phyloP scores from a whole-genome alignment of 306 rosid species.

The Amphicarpaea edgeworthii region DNA sequence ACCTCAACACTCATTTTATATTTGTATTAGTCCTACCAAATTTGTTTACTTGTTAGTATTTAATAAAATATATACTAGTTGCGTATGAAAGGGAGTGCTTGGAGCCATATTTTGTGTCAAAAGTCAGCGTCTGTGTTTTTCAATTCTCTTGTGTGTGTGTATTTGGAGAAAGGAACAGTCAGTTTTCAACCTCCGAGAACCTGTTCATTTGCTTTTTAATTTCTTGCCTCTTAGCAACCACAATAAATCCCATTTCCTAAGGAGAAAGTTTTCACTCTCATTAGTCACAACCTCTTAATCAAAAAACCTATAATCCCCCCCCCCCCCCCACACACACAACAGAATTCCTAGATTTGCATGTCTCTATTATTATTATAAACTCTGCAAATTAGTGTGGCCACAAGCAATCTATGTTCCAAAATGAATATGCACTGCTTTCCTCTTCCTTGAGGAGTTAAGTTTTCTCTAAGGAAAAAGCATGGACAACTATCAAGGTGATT shows the following conservation, averaged over 20 bases:
- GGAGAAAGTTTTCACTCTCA: slow-evolving; percentile 16
- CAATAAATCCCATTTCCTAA: slow-evolving; percentile 35
- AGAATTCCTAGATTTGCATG: slow-evolving; percentile 31
- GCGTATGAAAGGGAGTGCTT: slow-evolving; percentile 62
- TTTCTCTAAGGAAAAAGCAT: slow-evolving; percentile 44
- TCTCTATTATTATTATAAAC: background rate
- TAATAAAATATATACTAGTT: slow-evolving; percentile 31
- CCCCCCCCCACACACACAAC: background rate
- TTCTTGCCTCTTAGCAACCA: slow-evolving; percentile 35
- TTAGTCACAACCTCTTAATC: slow-evolving; percentile 17
- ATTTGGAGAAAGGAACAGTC: slow-evolving; percentile 41
- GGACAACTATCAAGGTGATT: slow-evolving; percentile 82
- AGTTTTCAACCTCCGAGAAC: slow-evolving; percentile 47
- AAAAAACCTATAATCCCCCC: background rate
- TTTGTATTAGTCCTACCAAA: background rate
- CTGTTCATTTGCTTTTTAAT: slow-evolving; percentile 36
- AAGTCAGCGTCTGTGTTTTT: slow-evolving; percentile 76
- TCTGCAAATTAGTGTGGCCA: background rate
- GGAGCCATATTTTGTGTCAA: slow-evolving; percentile 62
- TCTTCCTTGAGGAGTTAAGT: slow-evolving; percentile 7
- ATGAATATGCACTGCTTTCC: slow-evolving; percentile 19
- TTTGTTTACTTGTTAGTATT: background rate
- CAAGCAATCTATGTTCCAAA: slow-evolving; percentile 15
- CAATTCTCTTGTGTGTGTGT: slow-evolving; percentile 42
- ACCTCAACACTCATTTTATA: background rate